Percentiles rank a stretch among this genome's conserved stretches.
phyloP scores from a whole-genome alignment of 257 asterid species.

The Nyctanthes arbortristis region DNA sequence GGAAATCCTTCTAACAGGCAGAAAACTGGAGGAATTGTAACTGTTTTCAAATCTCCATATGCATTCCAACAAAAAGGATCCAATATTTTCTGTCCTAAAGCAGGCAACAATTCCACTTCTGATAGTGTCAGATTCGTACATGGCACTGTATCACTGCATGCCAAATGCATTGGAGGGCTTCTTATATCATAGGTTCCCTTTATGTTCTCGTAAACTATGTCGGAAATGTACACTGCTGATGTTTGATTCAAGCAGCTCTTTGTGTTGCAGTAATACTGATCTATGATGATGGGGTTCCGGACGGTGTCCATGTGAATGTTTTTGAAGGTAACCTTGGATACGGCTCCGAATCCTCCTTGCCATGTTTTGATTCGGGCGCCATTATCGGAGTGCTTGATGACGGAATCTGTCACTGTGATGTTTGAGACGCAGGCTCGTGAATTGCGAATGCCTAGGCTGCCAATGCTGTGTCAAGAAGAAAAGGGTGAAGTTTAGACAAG shows the following conservation, averaged over 20 bases:
- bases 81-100: constrained; percentile 45
- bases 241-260: constrained; percentile 65
- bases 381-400: constrained; percentile 80
- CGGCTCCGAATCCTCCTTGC: constrained; percentile 94
- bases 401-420: constrained; percentile 68
- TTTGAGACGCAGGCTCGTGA: constrained; percentile 80
- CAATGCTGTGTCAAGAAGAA: constrained; percentile 56
- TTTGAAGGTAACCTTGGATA: constrained; percentile 50
- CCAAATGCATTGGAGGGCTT: constrained; percentile 76
- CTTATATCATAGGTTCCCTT: constrained; percentile 82
- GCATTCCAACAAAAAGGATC: constrained; percentile 91
- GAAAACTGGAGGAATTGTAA: constrained; percentile 62
- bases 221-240: constrained; percentile 68
- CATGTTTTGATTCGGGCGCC: constrained; percentile 93
- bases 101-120: constrained; percentile 68
- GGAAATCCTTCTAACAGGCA: constrained; percentile 74
- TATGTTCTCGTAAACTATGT: constrained; percentile 49
- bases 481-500: neutral
- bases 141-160: constrained; percentile 76
- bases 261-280: constrained; percentile 77
- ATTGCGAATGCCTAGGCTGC: constrained; percentile 78
- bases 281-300: constrained; percentile 81
- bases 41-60: constrained; percentile 49
- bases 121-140: constrained; percentile 77
- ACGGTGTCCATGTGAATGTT: constrained; percentile 83